Conservation (phyloP, 2,329 filamentous ascomycete genomes). For the Nakataea oryzae region DNA sequence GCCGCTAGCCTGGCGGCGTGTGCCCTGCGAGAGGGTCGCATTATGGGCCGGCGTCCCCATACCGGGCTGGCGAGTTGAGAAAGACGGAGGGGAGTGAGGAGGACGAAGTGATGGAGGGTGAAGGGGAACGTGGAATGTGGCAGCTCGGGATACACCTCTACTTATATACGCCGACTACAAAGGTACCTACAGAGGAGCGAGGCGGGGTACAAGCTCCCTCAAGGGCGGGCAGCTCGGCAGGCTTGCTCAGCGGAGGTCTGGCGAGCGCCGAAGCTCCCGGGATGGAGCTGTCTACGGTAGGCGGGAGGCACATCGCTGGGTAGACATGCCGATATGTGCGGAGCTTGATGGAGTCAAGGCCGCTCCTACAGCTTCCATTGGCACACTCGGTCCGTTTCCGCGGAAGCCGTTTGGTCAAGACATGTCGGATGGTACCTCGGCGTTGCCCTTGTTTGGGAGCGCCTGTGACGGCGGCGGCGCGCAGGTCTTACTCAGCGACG, state of each 20-base stretch:
- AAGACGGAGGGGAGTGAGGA: neutral
- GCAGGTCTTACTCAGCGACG: neutral
- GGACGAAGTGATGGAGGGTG: neutral
- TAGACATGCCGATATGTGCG: too few relatives aligned
- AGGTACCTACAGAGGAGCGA: neutral
- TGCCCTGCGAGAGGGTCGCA: conserved; percentile 7
- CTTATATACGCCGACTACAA: neutral
- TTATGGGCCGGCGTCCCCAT: neutral
- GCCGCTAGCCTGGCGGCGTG: conserved; percentile 26
- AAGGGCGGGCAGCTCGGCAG: too few relatives aligned
- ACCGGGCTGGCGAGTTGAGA: too few relatives aligned
- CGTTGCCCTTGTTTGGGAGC: neutral
- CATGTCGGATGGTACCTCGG: too few relatives aligned
- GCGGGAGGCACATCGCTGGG: too few relatives aligned
- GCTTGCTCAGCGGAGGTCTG: neutral
- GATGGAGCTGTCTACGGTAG: too few relatives aligned
- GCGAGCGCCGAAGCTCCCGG: too few relatives aligned
- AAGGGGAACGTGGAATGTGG: neutral
- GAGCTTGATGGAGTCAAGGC: neutral
- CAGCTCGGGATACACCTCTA: neutral
- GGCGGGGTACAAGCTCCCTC: neutral
- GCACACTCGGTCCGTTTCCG: too few relatives aligned
- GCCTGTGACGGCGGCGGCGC: neutral
- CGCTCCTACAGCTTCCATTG: neutral
- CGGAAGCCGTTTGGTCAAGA: too few relatives aligned